Evolutionary conservation across 148 eudicot genomes (phyloP), one percentile per base, ranked within the genome.

Genomic region (Cornus controversa): DNA sequence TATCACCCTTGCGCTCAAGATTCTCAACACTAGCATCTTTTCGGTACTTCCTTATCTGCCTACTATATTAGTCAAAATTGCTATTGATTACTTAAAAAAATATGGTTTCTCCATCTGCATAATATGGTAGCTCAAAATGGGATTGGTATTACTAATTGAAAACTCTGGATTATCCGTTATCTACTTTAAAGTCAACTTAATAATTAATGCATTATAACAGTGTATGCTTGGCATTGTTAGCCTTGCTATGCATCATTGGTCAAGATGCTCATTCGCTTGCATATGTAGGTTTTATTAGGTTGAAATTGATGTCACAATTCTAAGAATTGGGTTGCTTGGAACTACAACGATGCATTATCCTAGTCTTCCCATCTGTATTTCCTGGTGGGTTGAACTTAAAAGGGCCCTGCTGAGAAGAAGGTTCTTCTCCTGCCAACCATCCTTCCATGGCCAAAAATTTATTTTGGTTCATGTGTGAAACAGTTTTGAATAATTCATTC

Each of bases 1-100:
- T 66, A 84, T 89, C 40, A 89, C 91, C 29, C 84, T 89, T 53
- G 91, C 91, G 72, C 89, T 89, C 58, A 89, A 86, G 84, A 82
- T 76, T 81, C 87, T 89, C 64, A 77, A 86, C 73, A 84, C 47
- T n/a, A 82, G 83, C n/a, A 89, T 89, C 36, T 89, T 89, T 22
- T 82, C 74, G 89, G 91, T 89, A 84, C 27, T 76, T 80, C 10
- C 70, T 75, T 4, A 2, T 69, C 67, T 75, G 20, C 79, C 23
- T 29, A 4, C 31, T 76, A n/a, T 29, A 53, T 29, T 67, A 66
- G 50, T 66, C 58, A 60, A 53, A 26, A 65, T 34, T 15, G 14
- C 15, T 14, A 14, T 37, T n/a, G 6, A 36, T 6, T 36, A 36
- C 2, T 36, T 36, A n/a, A 36, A 36, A 36, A 6, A 36, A 36